phyloP scores from a whole-genome alignment of 163 green algal species.

The Chlorella variabilis region DNA sequence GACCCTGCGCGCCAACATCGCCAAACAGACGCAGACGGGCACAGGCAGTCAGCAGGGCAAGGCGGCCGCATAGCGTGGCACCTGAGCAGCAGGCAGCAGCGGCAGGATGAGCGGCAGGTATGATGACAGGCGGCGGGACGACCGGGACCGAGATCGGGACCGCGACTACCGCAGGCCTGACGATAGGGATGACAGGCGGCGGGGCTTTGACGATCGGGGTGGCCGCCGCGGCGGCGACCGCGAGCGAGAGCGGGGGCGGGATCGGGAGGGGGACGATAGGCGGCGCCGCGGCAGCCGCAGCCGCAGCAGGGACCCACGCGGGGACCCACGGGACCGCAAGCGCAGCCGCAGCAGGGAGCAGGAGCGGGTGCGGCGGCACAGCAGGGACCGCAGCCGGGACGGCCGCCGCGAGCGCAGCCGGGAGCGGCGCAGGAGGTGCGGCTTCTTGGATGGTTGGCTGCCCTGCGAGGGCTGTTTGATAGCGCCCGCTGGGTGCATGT shows the following conservation, averaged over 20 bases:
- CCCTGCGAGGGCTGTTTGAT: too few relatives aligned
- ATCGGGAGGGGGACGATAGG: background rate
- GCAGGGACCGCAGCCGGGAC: background rate
- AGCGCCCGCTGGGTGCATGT: too few relatives aligned
- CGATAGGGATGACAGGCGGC: background rate
- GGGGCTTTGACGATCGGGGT: background rate
- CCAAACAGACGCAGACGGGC: slow-evolving; percentile 40
- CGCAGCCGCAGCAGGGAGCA: slow-evolving; percentile 6
- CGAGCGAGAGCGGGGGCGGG: background rate
- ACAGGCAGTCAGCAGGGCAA: slow-evolving; percentile 50
- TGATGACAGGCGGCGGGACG: slow-evolving; percentile 13
- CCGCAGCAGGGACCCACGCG: slow-evolving; percentile 15
- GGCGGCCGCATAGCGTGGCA: background rate
- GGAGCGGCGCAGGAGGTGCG: background rate
- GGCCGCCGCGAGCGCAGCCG: background rate
- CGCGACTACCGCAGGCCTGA: background rate
- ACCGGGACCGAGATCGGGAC: slow-evolving; percentile 40
- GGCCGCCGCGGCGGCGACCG: slow-evolving; percentile 1
- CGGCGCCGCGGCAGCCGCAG: slow-evolving; percentile 20
- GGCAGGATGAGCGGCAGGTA: slow-evolving; percentile 7
- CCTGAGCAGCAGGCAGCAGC: slow-evolving; percentile 16
- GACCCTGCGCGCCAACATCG: slow-evolving; percentile 67
- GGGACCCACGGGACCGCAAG: background rate
- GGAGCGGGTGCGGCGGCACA: background rate
- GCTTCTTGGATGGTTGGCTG: background rate